A percentile compares a stretch with the other conserved stretches of the same genome.
These are phyloP conservation scores for Colletotrichum sp. DNA, from an alignment of 2,329 filamentous ascomycete genomes.

Conservation along the genomic window DNA sequence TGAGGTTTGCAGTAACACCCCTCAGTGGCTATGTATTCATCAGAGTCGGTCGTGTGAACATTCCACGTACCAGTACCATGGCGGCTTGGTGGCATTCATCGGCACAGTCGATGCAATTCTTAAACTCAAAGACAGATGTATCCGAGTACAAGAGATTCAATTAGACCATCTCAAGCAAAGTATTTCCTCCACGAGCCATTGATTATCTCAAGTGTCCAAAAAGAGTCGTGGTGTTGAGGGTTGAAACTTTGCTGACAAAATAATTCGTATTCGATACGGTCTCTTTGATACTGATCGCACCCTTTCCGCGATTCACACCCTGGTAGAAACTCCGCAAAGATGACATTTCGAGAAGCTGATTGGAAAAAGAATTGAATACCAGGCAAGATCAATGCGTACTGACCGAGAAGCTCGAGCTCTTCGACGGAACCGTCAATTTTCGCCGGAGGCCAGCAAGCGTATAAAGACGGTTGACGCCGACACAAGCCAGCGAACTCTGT, in stretches of 20 bases:
- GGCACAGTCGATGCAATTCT: neutral
- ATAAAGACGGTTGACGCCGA: neutral
- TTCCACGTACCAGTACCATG: no score
- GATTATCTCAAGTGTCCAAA: neutral
- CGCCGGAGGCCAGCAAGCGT: neutral
- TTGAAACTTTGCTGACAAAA: neutral
- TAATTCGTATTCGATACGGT: neutral
- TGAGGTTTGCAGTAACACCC: no score
- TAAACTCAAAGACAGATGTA: neutral
- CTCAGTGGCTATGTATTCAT: no score
- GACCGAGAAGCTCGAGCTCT: neutral
- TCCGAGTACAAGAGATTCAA: neutral
- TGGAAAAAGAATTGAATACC: accelerated
- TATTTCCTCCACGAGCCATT: neutral
- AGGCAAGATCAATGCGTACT: neutral
- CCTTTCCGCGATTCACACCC: neutral
- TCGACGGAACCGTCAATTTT: neutral
- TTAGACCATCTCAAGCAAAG: neutral
- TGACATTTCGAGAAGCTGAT: neutral
- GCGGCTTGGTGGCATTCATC: neutral
- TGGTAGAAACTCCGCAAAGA: neutral
- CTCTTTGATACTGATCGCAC: neutral
- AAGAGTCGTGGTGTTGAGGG: neutral
- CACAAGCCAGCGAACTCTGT: neutral
- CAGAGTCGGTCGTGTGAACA: no score